Evolutionary conservation across 257 asterid species (phyloP), one percentile per base, ranked within the genome.

Genomic region (Gentiana straminea): DNA sequence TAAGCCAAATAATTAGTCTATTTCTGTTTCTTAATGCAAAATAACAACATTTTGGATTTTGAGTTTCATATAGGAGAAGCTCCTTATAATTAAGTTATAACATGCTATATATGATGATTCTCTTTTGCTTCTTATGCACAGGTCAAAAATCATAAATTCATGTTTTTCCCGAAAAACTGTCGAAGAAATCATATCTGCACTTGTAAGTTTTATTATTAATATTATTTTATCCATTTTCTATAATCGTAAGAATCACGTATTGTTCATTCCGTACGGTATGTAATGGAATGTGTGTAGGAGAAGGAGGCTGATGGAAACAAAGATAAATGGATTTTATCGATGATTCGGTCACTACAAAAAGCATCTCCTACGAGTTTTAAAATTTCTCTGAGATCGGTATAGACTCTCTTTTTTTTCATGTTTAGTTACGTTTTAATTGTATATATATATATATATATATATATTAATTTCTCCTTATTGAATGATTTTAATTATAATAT

Each of bases 311-410:
- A 58, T 54, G 57, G 65, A 13, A 60, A 55, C 63, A 66, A 81
- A 65, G 97, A 79, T 56, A 84, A 74, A 24, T 89, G 94, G 94
- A 71, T 83, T 68, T 68, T 74, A 55, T 83, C 82, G 62, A 70
- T 92, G 53, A 62, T 89, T 65, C 80, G 69, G 45, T 74, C 94
- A 35, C 44, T 89, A 66, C 78, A 77, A 75, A 81, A 81, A 74
- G 87, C 95, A 37, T 83, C 97, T 34, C 97, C 97, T 2, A 86
- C 68, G 58, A 83, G 97, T 78, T 94, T 86, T 52, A 89, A 86
- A 70, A 80, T 86, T 66, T 69, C 94, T 54, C 83, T 89, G 51
- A 81, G 95, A 86, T 86, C 86, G 73, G 95, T 89, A 80, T 45
- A 63, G 52, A 37, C 44, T 15, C 3, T 54, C 39, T 51, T 12